Percentiles rank a stretch among this genome's conserved stretches.
Conservation (phyloP, 2,329 filamentous ascomycete species). For the Aspergillus sclerotialis region DNA sequence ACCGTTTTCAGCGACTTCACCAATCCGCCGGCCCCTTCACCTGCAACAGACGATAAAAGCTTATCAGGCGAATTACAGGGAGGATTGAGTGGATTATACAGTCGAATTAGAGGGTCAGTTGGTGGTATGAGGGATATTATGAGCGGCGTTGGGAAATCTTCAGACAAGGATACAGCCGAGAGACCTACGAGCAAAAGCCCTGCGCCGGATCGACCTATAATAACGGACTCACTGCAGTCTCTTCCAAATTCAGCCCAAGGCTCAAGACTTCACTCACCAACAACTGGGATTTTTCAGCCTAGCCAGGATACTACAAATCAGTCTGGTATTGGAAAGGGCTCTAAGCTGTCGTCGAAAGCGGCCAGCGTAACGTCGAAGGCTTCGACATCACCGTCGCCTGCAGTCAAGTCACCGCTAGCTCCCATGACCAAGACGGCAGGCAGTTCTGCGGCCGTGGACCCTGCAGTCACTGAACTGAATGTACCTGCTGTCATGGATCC, state of each 20-base stretch:
- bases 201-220: constrained; percentile 17
- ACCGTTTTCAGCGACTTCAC: constrained; percentile 95
- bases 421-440: constrained; percentile 27
- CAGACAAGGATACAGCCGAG: constrained; percentile 21
- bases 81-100: constrained; percentile 84
- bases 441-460: constrained; percentile 33
- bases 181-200: constrained; percentile 18
- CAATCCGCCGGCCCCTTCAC: constrained; percentile 52
- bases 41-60: constrained; percentile 60
- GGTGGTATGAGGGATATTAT: constrained; percentile 56
- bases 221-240: constrained; percentile 18
- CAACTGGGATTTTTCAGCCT: constrained; percentile 21
- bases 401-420: constrained; percentile 30
- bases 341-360: constrained; percentile 35
- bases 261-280: constrained; percentile 32
- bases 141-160: constrained; percentile 24
- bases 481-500: constrained; percentile 30
- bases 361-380: constrained; percentile 37
- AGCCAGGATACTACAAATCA: constrained; percentile 19
- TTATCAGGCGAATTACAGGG: constrained; percentile 71
- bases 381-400: constrained; percentile 30
- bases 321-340: constrained; percentile 21
- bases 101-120: constrained; percentile 74
- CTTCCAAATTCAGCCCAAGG: constrained; percentile 26
- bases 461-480: constrained; percentile 40